Evolutionary conservation across 2,329 filamentous ascomycete genomes (phyloP).

Genomic region (Paracoccidioides brasiliensis): DNA sequence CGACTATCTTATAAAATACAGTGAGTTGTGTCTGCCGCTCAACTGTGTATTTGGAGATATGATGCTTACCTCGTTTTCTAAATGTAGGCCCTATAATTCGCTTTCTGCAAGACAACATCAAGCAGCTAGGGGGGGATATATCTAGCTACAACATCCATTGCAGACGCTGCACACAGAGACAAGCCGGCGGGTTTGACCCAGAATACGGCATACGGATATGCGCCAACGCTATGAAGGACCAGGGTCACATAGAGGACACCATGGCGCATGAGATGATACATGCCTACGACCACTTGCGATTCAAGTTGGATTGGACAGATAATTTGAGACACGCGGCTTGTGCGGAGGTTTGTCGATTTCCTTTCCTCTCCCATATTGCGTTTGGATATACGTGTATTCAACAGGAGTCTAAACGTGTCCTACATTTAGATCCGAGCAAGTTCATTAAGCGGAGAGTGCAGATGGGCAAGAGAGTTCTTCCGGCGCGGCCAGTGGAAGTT

Average conservation of each 20-base stretch:
- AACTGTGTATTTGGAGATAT: not conserved
- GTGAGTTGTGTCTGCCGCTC: conserved; percentile 14
- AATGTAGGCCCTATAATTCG: conserved; percentile 59
- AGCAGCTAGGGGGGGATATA: conserved; percentile 63
- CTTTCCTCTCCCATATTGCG: not conserved
- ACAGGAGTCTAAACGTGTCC: not conserved
- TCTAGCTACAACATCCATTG: conserved; percentile 67
- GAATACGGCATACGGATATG: conserved; percentile 82
- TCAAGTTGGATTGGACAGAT: conserved; percentile 75
- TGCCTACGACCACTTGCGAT: conserved; percentile 83
- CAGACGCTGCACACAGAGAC: conserved; percentile 58
- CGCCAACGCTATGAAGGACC: conserved; percentile 74
- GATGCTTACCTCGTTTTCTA: conserved; percentile 11
- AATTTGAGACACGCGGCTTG: conserved; percentile 82
- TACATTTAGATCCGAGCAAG: conserved; percentile 66
- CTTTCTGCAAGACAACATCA: conserved; percentile 74
- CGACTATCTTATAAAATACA: conserved; percentile 73
- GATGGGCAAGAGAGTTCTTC: conserved; percentile 77
- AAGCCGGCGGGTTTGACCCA: conserved; percentile 73
- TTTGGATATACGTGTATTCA: not conserved
- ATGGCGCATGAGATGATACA: conserved; percentile 97
- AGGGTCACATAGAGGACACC: conserved; percentile 80
- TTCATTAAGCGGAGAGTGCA: conserved; percentile 85
- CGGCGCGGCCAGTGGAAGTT: conserved; percentile 74
- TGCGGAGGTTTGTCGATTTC: conserved; percentile 54